Percentiles rank a stretch among this genome's conserved stretches.
phyloP scores from a whole-genome alignment of 2,329 filamentous ascomycete genomes.

The Sclerotinia sclerotiorum region DNA sequence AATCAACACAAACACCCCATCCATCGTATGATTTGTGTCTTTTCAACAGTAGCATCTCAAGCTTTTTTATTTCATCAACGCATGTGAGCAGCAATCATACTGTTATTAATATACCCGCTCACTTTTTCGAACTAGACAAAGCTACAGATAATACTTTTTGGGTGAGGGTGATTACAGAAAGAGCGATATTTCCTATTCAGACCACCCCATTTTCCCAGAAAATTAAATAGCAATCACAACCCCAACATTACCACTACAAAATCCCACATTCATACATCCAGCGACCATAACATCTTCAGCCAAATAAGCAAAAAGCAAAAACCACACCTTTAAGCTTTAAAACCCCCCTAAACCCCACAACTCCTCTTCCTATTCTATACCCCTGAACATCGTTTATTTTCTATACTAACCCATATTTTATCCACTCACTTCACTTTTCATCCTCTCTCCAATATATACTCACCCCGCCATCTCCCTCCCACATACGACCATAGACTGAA shows the following conservation, averaged over 20 bases:
- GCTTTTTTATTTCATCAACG: background rate
- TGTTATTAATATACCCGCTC: background rate
- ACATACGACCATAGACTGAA: too few species aligned
- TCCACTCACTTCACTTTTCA: too few species aligned
- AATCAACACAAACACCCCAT: background rate
- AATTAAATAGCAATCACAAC: background rate
- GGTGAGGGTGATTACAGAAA: constrained; percentile 1
- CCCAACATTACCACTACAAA: background rate
- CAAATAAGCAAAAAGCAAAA: background rate
- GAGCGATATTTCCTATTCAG: constrained; percentile 1
- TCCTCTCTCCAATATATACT: too few species aligned
- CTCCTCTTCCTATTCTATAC: too few species aligned
- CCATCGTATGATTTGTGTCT: background rate
- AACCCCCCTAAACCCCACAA: too few species aligned
- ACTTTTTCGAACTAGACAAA: background rate
- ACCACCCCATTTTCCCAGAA: background rate
- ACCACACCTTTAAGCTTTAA: too few species aligned
- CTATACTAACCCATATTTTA: too few species aligned
- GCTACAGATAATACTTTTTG: background rate
- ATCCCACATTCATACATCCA: background rate
- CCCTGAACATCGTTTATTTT: too few species aligned
- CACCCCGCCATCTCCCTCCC: too few species aligned
- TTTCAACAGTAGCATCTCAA: background rate
- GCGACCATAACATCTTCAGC: background rate
- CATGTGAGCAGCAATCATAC: background rate